A percentile compares a stretch with the other conserved stretches of the same genome.
These are phyloP conservation scores for Pilasporangium apinafurcum DNA, from an alignment of 352 stramenopile species.

Conservation along the genomic window DNA sequence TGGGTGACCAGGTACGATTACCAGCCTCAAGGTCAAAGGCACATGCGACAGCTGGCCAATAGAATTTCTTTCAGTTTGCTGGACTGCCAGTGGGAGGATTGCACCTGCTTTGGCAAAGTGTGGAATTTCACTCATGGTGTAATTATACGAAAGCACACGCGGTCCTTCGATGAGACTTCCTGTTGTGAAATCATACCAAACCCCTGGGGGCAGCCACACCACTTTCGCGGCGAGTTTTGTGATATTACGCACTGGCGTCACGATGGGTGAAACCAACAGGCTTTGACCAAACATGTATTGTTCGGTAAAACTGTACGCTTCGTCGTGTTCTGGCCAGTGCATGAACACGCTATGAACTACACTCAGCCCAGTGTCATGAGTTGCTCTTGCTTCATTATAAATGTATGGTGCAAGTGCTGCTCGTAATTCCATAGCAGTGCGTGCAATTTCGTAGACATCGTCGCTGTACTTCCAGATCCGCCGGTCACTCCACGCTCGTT, in stretches of 20 bases:
- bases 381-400: constrained; percentile 22
- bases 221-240: constrained; percentile 15
- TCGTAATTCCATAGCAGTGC: constrained; percentile 18
- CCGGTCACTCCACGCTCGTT: constrained; percentile 15
- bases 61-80: constrained; percentile 2
- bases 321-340: constrained; percentile 26
- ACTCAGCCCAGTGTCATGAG: constrained; percentile 18
- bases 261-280: constrained; percentile 34
- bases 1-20: constrained; percentile 10
- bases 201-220: constrained; percentile 36
- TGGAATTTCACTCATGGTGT: constrained; percentile 21
- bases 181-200: constrained; percentile 29
- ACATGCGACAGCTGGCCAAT: constrained; percentile 11
- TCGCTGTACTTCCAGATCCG: constrained; percentile 28
- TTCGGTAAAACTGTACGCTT: constrained; percentile 20
- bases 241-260: constrained; percentile 9
- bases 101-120: constrained; percentile 18
- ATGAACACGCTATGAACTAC: constrained; percentile 32
- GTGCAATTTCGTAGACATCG: constrained; percentile 19
- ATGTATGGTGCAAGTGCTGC: constrained; percentile 33
- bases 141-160: constrained; percentile 11
- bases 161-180: constrained; percentile 14
- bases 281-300: constrained; percentile 41
- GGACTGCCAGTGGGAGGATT: constrained; percentile 14
- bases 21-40: constrained; percentile 10